These are phyloP conservation scores for Ceratocystis alfenasii DNA, from an alignment of 2,329 filamentous ascomycete genomes.

Conservation along the genomic window DNA sequence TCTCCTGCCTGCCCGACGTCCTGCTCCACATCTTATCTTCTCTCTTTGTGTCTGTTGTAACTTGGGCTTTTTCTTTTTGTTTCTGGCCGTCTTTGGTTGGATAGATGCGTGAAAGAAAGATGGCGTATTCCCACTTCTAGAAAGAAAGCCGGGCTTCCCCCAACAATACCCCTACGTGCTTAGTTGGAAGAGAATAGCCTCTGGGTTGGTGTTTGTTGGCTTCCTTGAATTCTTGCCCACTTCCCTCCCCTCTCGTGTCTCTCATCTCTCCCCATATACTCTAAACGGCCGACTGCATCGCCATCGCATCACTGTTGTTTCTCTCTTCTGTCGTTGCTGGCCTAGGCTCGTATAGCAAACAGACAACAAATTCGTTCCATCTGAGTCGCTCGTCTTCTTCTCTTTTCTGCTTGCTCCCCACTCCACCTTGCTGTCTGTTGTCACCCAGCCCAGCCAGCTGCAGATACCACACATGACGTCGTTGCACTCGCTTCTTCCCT, in stretches of 20 bases:
- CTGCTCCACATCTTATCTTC: too few species aligned
- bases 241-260: not conserved
- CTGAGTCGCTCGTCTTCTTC: not conserved
- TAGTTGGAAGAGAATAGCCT: too few species aligned
- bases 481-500: conserved; percentile 4
- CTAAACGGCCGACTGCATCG: not conserved
- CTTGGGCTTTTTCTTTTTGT: too few species aligned
- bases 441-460: not conserved
- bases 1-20: too few species aligned
- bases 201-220: too few species aligned
- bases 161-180: too few species aligned
- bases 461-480: not conserved
- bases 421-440: not conserved
- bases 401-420: not conserved
- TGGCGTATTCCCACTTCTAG: too few species aligned
- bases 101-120: too few species aligned
- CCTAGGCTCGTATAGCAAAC: not conserved
- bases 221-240: not conserved
- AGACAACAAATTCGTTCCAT: not conserved
- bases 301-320: not conserved
- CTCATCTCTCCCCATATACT: not conserved
- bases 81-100: too few species aligned
- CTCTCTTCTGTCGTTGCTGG: too few species aligned
- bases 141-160: too few species aligned
- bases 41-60: too few species aligned